Conservation (phyloP, 2,329 filamentous ascomycete genomes). For the Diaporthe vaccinii region DNA sequence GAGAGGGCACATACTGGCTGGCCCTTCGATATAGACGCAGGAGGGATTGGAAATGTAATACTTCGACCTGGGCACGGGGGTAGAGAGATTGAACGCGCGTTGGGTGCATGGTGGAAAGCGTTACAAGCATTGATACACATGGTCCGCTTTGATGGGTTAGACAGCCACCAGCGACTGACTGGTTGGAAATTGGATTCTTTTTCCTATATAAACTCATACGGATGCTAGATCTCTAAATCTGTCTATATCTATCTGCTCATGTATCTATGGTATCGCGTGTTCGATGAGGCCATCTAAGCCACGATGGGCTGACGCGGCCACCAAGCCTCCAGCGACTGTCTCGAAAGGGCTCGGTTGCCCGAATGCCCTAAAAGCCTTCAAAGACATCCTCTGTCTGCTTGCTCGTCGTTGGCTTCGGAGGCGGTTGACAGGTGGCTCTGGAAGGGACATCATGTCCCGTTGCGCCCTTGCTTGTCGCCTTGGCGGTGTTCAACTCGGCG, state of each 20-base stretch:
- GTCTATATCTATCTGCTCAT: not conserved
- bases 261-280: not conserved
- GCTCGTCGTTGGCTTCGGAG: not conserved
- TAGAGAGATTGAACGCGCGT: not conserved
- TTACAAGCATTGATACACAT: not conserved
- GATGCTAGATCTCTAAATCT: not conserved
- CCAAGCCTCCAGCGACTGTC: not conserved
- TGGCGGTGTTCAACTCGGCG: not conserved
- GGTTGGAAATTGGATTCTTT: not conserved
- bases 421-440: not conserved
- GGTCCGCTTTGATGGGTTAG: not conserved
- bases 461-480: not conserved
- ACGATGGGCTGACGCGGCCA: not conserved
- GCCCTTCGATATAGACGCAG: constrained; percentile 15
- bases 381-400: too few species aligned
- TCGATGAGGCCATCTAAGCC: constrained; percentile 2
- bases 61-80: not conserved
- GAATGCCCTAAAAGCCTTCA: too few species aligned
- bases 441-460: not conserved
- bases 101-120: not conserved
- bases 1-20: not conserved
- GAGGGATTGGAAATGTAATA: not conserved
- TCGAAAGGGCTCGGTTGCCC: not conserved
- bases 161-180: not conserved
- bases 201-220: not conserved